Conservation (phyloP, 495 filamentous ascomycete species). For the Tirmania nivea region DNA sequence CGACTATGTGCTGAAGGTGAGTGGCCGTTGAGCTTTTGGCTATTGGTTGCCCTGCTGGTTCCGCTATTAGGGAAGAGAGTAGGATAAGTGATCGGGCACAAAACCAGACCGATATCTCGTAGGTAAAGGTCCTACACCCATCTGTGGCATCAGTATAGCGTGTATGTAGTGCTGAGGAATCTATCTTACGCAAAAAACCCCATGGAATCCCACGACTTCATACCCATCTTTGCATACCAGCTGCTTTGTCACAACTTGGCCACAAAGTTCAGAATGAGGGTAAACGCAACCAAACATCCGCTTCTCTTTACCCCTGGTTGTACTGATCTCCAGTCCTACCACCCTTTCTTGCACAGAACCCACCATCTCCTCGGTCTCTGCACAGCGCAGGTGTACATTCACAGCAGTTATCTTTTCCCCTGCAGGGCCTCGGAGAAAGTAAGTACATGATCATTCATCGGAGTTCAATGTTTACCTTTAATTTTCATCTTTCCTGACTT, state of each 20-base stretch:
- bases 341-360: conserved; percentile 6
- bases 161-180: too few relatives aligned
- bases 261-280: conserved; percentile 2
- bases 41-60: too few relatives aligned
- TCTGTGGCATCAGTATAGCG: too few relatives aligned
- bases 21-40: too few relatives aligned
- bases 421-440: neutral
- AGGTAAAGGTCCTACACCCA: too few relatives aligned
- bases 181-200: conserved; percentile 11
- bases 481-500: conserved; percentile 13
- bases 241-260: neutral
- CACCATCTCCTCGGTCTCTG: neutral
- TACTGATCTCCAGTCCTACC: conserved; percentile 13
- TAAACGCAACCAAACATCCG: conserved; percentile 7
- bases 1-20: too few relatives aligned
- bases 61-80: too few relatives aligned
- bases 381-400: conserved; percentile 2
- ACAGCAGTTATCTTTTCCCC: conserved; percentile 14
- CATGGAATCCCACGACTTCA: conserved; percentile 17
- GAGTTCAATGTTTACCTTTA: neutral
- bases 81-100: too few relatives aligned
- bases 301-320: conserved; percentile 8
- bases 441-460: neutral
- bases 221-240: conserved; percentile 7
- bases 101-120: too few relatives aligned